Base-by-base conservation (phyloP, 2,329 filamentous ascomycete genomes). In the Exophiala alcalophila region DNA sequence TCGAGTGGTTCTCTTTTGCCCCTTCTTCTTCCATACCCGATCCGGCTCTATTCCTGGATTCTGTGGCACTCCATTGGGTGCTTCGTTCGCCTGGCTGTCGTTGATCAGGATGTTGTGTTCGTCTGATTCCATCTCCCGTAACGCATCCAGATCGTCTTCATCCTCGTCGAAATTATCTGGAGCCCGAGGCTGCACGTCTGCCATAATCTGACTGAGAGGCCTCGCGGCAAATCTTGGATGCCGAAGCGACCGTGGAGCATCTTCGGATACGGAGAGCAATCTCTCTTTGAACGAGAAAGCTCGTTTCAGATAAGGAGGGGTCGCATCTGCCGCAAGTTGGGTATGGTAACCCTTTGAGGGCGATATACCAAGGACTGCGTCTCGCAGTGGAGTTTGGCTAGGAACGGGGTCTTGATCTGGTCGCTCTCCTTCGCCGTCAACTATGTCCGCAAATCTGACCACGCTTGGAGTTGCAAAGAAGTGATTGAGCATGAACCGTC, bases 1-100 rank as follows among this genome's bases (percentile, higher is more conserved):
- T 37, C 66, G 62, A 2, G 70, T 73, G 4, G 68, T 71, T 32
- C 70, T 61, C 50, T 73, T 73, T 49, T 72, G 70, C 2, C 69
- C 69, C 52, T 67, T 71, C 58, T 72, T 73, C 56, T 69, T 72
- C 57, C 61, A 70, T 10, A 41, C 30, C 33, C 34, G 55, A 25
- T 29, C 19, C 5, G 36, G 34, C 14, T 44, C 21, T 44, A 41
- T n/a, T 44, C 53, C 9, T 49, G 39, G 5, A 25, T 20, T 14
- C 16, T 54, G 27, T 37, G 21, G 32, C 32, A n/a, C n/a, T 23
- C 47, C 39, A 16, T 33, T 30, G 5, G 47, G 25, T 12, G 40
- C 51, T 37, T 19, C 41, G 9, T 16, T 36, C 0, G 44, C 38
- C 36, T 71, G 67, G 27, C 62, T 68, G 47, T 71, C 64, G 10